Evolutionary conservation across 1,139 yeast genomes (phyloP), one percentile per base, ranked within the genome.

Genomic region (Geotrichum bryndzae): DNA sequence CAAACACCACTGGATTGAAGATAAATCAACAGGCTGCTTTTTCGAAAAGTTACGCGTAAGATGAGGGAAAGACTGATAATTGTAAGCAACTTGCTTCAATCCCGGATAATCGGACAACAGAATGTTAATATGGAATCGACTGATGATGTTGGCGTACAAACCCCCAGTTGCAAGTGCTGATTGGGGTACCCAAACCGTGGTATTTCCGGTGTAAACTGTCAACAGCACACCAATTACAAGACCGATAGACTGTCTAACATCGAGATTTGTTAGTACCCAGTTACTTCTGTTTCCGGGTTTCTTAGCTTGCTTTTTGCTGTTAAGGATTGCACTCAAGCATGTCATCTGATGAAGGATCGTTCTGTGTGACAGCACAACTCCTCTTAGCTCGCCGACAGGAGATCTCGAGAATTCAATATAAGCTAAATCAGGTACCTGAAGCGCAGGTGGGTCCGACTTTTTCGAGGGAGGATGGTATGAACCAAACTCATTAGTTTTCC

Each of bases 401-500:
- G 96, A 88, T 67, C 95, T 82, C 0, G 96, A 85, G 72, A 88
- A 95, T 74, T 95, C 99, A 31, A 95, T 92, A 70, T 95, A 95
- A 0, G 98, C 97, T 65, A 94, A 77, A 70, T 90, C 96, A 7
- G 89, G 85, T 29, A 84, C 82, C 66, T 86, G 88, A 51, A 85
- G 74, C 0, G 87, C 83, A 0, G 90, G 97, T 70, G 75, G 85
- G 66, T 80, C 85, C 13, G 80, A 78, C 63, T 83, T 81, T 64
- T 81, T 83, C n/a, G 84, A 82, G 41, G 84, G 81, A 0, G 83
- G 80, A 63, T 81, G 84, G 66, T 82, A 86, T 0, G 83, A 76
- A 0, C 98, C 98, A 76, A 94, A 82, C 68, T 92, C 98, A 41
- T 90, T 87, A 0, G 98, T 92, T 72, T 85, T 86, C 90, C 97